These are phyloP conservation scores for Malus hybrid DNA, from an alignment of 331 rosid species.

Conservation along the genomic window DNA sequence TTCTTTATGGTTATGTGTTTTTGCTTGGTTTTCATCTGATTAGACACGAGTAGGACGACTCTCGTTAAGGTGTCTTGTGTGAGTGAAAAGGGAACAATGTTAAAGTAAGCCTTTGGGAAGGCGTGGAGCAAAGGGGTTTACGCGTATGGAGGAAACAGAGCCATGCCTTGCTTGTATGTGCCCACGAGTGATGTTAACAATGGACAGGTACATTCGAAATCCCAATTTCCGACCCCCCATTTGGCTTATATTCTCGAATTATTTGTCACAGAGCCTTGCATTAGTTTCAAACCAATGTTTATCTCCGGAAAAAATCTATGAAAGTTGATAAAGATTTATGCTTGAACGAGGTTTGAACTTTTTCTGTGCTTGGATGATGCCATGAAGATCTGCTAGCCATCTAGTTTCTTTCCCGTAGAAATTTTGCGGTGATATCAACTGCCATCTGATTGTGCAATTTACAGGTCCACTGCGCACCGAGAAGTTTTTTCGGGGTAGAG, in stretches of 20 bases:
- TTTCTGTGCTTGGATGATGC: not conserved
- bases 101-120: slow-evolving; percentile 47
- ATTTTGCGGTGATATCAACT: not conserved
- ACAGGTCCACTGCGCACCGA: slow-evolving; percentile 52
- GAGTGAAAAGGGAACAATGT: slow-evolving; percentile 39
- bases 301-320: not conserved
- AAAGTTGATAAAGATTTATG: not conserved
- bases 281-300: not conserved
- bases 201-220: slow-evolving; percentile 40
- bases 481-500: slow-evolving; percentile 94
- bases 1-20: not conserved
- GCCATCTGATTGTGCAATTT: not conserved
- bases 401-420: not conserved
- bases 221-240: not conserved
- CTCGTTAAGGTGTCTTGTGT: not conserved
- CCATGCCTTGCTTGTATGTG: slow-evolving; percentile 37
- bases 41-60: not conserved
- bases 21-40: not conserved
- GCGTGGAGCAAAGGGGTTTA: slow-evolving; percentile 24
- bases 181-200: slow-evolving; percentile 39
- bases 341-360: not conserved
- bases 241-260: not conserved
- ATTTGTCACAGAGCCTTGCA: not conserved
- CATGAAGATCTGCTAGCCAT: not conserved
- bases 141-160: slow-evolving; percentile 31